Conservation (phyloP, 2,329 filamentous ascomycete species). For the Fusarium succisae region DNA sequence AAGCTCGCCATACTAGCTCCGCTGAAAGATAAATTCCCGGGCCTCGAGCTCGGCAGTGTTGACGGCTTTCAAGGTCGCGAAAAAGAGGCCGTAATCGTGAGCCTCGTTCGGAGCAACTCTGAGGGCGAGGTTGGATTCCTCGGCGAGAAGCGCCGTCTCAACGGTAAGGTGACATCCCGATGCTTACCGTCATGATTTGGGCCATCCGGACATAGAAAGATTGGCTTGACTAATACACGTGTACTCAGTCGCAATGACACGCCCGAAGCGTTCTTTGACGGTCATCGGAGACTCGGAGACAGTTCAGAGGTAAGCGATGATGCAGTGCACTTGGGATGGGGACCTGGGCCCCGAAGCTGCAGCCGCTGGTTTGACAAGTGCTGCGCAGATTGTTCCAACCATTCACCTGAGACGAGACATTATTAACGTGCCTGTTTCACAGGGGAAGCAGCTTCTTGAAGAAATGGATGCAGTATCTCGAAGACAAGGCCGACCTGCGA, state of each 20-base stretch:
- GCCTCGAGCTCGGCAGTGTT: conserved; percentile 93
- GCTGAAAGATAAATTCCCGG: conserved; percentile 83
- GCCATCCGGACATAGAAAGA: conserved; percentile 1
- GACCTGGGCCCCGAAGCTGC: conserved; percentile 12
- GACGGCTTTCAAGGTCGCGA: conserved; percentile 98
- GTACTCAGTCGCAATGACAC: conserved; percentile 94
- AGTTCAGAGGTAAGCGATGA: conserved; percentile 76
- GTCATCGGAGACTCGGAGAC: conserved; percentile 96
- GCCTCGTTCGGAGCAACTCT: conserved; percentile 90
- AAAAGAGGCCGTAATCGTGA: conserved; percentile 94
- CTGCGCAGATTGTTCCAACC: conserved; percentile 32
- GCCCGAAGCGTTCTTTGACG: conserved; percentile 88
- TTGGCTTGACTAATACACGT: conserved; percentile 32
- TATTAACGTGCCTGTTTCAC: conserved; percentile 31
- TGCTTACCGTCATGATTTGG: not conserved
- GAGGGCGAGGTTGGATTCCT: conserved; percentile 92
- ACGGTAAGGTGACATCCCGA: conserved; percentile 69
- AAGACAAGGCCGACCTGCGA: conserved; percentile 88
- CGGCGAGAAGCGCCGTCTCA: conserved; percentile 88
- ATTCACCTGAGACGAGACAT: conserved; percentile 34
- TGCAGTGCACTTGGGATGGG: conserved; percentile 3
- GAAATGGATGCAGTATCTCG: conserved; percentile 89
- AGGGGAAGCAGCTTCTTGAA: conserved; percentile 89
- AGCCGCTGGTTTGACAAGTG: conserved; percentile 21
- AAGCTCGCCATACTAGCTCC: conserved; percentile 81